These are phyloP conservation scores for Ilex paraguariensis DNA, from an alignment of 305 asterid species.

Conservation along the genomic window DNA sequence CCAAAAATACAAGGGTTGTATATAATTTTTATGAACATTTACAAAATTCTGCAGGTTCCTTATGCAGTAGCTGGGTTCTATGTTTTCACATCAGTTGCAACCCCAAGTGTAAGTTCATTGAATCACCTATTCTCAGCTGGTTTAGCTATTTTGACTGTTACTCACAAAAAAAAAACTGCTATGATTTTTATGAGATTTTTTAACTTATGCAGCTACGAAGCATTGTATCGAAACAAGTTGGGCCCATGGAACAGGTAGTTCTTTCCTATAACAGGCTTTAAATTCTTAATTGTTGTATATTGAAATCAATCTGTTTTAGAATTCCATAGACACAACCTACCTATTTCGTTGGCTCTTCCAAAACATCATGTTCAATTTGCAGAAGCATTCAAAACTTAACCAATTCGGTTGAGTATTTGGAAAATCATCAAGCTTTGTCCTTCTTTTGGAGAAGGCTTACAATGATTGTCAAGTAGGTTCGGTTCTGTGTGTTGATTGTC, in stretches of 20 bases:
- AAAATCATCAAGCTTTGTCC: background rate
- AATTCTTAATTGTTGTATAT: background rate
- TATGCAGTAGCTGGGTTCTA: conserved; percentile 38
- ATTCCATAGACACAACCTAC: too few species aligned
- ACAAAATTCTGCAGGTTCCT: conserved; percentile 29
- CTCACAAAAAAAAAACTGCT: background rate
- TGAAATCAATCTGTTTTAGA: background rate
- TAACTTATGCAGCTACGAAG: conserved; percentile 35
- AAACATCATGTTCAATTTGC: too few species aligned
- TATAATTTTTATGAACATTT: too few species aligned
- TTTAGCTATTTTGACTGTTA: background rate
- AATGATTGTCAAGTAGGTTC: background rate
- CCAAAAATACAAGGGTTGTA: too few species aligned
- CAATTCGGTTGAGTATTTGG: too few species aligned
- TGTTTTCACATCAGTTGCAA: conserved; percentile 31
- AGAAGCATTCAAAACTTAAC: too few species aligned
- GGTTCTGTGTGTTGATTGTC: background rate
- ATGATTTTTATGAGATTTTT: background rate
- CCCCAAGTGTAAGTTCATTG: conserved; percentile 36
- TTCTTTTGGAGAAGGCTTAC: background rate
- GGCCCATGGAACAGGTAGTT: conserved; percentile 44
- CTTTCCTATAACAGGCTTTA: background rate
- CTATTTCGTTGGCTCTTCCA: background rate
- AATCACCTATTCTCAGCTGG: conserved; percentile 1
- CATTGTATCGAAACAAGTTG: conserved; percentile 53